Evolutionary conservation across 2,329 filamentous ascomycete genomes (phyloP), one percentile per base, ranked within the genome.

Genomic region (Kalmusia sp.): DNA sequence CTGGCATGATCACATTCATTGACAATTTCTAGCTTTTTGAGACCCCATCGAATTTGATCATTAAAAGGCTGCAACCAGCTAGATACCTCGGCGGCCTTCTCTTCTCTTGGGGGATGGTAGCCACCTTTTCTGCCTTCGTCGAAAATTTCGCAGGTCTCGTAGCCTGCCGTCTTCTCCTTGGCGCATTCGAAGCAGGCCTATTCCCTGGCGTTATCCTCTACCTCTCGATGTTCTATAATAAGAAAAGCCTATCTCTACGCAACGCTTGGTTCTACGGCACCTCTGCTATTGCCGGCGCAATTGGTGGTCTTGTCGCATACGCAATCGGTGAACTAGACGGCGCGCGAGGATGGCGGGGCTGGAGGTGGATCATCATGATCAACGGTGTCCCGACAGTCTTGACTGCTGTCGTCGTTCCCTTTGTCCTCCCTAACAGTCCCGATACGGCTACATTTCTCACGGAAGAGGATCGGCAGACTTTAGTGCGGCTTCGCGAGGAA

Each of bases 211-310:
- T 70, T 2, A 66, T 64, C 28, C 55, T 68, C 1, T 69, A 68
- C 25, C 47, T 69, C 6, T 63, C 55, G 2, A 69, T 65, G 55
- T 70, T 66, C 24, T 69, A 69, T 51, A 65, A 67, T 37, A 63
- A 61, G 34, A 53, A 51, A n/a, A 63, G 84, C 80, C 68, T 81
- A 74, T 76, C 82, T 6, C 78, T 82, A 50, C 75, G 82, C 28
- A 59, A 65, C 4, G 81, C 81, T 1, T 80, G 82, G 50, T 83
- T 83, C 64, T 79, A 82, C n/a, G 80, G 77, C 3, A 77, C 81
- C 3, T 78, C 80, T 2, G 80, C 78, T 25, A 77, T 84, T 49
- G 78, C 82, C 3, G 82, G 82, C 3, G 82, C 81, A 6, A 81
- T 85, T 31, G 82, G 82, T 5, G 68, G 67, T 8, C 60, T 71